Evolutionary conservation across 371 early-diverging fungal species (phyloP), one percentile per base, ranked within the genome.

Genomic region (Mucor irregularis): DNA sequence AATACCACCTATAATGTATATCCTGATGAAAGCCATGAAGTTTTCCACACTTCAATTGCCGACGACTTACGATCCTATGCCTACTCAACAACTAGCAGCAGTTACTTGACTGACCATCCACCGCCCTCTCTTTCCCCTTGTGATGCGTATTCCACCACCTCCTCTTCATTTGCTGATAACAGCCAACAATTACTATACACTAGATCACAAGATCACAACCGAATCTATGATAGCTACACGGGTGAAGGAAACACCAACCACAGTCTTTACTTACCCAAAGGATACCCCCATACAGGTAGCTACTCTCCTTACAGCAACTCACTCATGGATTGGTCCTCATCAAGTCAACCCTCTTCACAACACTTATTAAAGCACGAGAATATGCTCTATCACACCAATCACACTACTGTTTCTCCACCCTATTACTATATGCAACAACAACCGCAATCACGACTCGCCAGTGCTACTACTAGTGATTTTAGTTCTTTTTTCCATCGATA

Each of bases 121-220:
- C 56, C 61, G 2, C n/a, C n/a, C n/a, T 61, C 55, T 14, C 54
- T 61, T 14, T 48, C 60, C 31, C 53, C 60, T 35, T 60, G 60
- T 53, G 60, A 60, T 26, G 52, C 54, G 13, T 60, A 60, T 34
- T 60, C 60, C 1, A 60, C 60, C 3, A 60, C 54, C 2, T 52
- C 50, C 14, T 58, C 60, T 38, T 55, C 56, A 8, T 55, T 37
- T 37, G 26, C 56, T 19, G 56, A 55, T 37, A 45, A 35, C n/a
- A n/a, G n/a, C n/a, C n/a, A n/a, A n/a, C 24, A 10, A 42, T 42
- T 21, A n/a, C 5, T 14, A 13, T 35, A 42, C 17, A 9, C 42
- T 8, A 42, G 24, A 9, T 24, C 42, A 42, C 42, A 42, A 42
- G 42, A 42, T 42, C 24, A 21, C 24, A n/a, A n/a, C n/a, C n/a